A percentile compares a stretch with the other conserved stretches of the same genome.
These are phyloP conservation scores for Phlyctochytrium bullatum DNA, from an alignment of 192 early-diverging fungal genomes.

Conservation along the genomic window DNA sequence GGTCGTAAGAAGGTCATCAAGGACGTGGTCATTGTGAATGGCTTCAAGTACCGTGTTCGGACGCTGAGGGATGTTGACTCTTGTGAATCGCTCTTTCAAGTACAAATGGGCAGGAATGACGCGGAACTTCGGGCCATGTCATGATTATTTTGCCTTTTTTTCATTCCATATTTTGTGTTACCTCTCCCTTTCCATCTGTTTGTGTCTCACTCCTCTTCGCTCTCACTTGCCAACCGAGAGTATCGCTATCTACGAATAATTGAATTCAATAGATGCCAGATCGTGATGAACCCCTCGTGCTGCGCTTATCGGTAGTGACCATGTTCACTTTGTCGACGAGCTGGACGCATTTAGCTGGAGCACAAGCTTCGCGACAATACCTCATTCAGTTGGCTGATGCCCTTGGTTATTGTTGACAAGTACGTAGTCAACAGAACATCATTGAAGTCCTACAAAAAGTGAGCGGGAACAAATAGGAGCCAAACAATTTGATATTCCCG, in stretches of 20 bases:
- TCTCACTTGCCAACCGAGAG: too few species aligned
- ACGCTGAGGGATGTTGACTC: too few species aligned
- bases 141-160: too few species aligned
- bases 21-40: too few species aligned
- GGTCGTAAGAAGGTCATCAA: too few species aligned
- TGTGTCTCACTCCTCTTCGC: background rate
- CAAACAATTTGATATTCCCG: constrained; percentile 69
- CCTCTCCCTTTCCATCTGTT: background rate
- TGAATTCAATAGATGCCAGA: background rate
- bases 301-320: constrained; percentile 13
- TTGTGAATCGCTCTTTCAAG: too few species aligned
- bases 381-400: constrained; percentile 62
- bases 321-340: constrained; percentile 55
- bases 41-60: too few species aligned
- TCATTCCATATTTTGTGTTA: background rate
- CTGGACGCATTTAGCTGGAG: constrained; percentile 9
- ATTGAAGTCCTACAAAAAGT: constrained; percentile 67
- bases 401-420: constrained; percentile 76
- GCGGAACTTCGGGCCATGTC: too few species aligned
- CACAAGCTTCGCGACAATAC: background rate
- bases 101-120: too few species aligned
- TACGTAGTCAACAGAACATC: constrained; percentile 76
- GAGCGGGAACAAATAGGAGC: background rate
- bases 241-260: too few species aligned
- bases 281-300: constrained; percentile 4